Evolutionary conservation across 371 early-diverging fungal genomes (phyloP), one percentile per base, ranked within the genome.

Genomic region (Mortierella sp.): DNA sequence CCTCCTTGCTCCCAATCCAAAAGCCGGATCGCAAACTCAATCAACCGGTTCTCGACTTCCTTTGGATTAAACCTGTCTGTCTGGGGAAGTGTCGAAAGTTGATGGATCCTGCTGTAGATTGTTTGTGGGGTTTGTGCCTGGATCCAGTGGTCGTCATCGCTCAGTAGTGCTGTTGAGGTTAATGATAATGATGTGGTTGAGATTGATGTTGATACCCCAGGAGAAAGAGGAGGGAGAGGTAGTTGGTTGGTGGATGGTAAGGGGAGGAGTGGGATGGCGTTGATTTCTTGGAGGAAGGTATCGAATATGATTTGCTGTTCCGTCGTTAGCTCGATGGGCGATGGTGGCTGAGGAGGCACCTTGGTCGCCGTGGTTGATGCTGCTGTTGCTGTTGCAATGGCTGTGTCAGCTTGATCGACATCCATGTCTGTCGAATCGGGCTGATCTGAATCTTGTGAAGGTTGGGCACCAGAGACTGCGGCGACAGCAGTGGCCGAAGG

Each of bases 1-100:
- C 85, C 85, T 0, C 82, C 79, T 49, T 85, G 75, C 35, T 85
- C 85, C 85, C 85, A 85, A 51, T 85, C 85, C 29, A 85, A 48
- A 48, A 85, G 75, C 48, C 85, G 85, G 55, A 85, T 85, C 29
- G 85, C 85, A 65, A 81, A 85, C 74, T 81, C 79, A 16, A 85
- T 81, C 44, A 85, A 49, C 16, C 71, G 63, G 2, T 35, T 41
- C 32, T 85, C 85, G 4, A 81, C 63, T 0, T 71, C 72, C 65
- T 83, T 74, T 3, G 76, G 68, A 14, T 79, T 51, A n/a, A 81
- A 51, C 3, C 32, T 55, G 11, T 75, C 73, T 43, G 77, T 74
- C 7, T 3, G 0, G 1, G 70, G 63, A 0, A 85, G 48, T 3
- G 74, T 27, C 0, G 85, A 85, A 16, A 85, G 76, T 35, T 78